A percentile compares a stretch with the other conserved stretches of the same genome.
These are phyloP conservation scores for Kitagawia praeruptora DNA, from an alignment of 129 eudicot genomes.

Conservation along the genomic window DNA sequence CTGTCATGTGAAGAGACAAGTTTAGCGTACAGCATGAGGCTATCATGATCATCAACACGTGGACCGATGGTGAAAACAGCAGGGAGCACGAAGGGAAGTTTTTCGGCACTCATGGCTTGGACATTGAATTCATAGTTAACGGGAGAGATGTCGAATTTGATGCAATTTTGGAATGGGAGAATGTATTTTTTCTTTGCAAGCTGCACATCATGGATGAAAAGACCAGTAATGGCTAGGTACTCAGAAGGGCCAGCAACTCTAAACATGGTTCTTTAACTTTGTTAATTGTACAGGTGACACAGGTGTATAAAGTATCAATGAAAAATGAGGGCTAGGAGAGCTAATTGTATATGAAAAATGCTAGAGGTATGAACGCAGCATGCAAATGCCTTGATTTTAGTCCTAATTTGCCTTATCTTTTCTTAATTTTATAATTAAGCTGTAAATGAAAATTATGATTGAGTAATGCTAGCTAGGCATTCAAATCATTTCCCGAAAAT, in stretches of 20 bases:
- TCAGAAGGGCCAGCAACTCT: background rate
- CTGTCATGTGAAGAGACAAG: slow-evolving; percentile 12
- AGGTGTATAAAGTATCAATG: too few relatives aligned
- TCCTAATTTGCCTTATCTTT: too few relatives aligned
- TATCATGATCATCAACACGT: background rate
- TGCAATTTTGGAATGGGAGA: slow-evolving; percentile 11
- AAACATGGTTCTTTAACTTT: background rate
- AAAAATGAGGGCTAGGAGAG: too few relatives aligned
- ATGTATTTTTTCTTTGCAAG: background rate
- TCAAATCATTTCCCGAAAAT: too few relatives aligned
- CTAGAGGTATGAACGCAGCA: too few relatives aligned
- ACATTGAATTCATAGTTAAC: slow-evolving; percentile 21
- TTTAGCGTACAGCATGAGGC: slow-evolving; percentile 14
- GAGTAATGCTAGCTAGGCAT: too few relatives aligned
- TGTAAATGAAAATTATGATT: too few relatives aligned
- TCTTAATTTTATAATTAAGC: too few relatives aligned
- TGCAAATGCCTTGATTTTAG: too few relatives aligned
- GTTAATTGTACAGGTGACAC: background rate
- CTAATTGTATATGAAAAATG: too few relatives aligned
- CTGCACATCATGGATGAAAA: background rate
- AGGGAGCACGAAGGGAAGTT: slow-evolving; percentile 19
- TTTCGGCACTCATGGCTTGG: slow-evolving; percentile 18
- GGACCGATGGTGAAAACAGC: slow-evolving; percentile 26
- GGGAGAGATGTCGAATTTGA: slow-evolving; percentile 11
- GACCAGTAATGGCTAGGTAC: background rate